A percentile compares a stretch with the other conserved stretches of the same genome.
These are phyloP conservation scores for Starmera quercuum DNA, from an alignment of 805 yeast species.

Conservation along the genomic window DNA sequence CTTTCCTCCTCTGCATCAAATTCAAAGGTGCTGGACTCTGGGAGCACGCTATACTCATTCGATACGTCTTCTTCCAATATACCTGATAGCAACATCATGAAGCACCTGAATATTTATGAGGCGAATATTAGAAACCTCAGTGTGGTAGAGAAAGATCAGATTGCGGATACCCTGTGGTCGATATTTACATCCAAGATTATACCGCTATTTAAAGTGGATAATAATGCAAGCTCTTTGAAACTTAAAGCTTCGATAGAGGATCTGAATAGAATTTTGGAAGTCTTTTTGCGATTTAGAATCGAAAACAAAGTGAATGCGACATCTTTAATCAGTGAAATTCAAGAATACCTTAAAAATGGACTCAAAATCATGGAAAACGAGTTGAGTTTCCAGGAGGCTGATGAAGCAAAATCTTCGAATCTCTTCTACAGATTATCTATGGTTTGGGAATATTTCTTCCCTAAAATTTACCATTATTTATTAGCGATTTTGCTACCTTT, in stretches of 20 bases:
- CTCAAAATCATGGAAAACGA: slow-evolving; percentile 32
- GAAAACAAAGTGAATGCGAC: slow-evolving; percentile 27
- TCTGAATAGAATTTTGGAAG: slow-evolving; percentile 37
- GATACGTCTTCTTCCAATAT: slow-evolving; percentile 18
- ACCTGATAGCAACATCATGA: slow-evolving; percentile 22
- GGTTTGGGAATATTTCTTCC: slow-evolving; percentile 52
- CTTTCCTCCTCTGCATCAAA: slow-evolving; percentile 31
- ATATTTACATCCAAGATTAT: slow-evolving; percentile 32
- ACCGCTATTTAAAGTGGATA: slow-evolving; percentile 43
- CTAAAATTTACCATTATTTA: slow-evolving; percentile 47
- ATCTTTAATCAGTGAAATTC: slow-evolving; percentile 35
- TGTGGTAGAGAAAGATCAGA: slow-evolving; percentile 28
- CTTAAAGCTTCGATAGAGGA: slow-evolving; percentile 51
- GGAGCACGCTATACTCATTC: slow-evolving; percentile 29
- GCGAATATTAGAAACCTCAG: slow-evolving; percentile 19
- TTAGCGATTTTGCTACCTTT: slow-evolving; percentile 58
- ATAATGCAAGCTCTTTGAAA: slow-evolving; percentile 7
- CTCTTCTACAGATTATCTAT: slow-evolving; percentile 26
- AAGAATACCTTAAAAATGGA: slow-evolving; percentile 36
- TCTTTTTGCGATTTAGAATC: slow-evolving; percentile 30
- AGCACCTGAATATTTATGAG: slow-evolving; percentile 23
- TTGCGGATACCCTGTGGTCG: slow-evolving; percentile 44
- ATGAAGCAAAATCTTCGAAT: slow-evolving; percentile 19
- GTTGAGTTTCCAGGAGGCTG: slow-evolving; percentile 22
- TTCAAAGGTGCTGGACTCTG: slow-evolving; percentile 24